These are phyloP conservation scores for Fragaria vesca DNA, from an alignment of 306 rosid species.

Conservation along the genomic window DNA sequence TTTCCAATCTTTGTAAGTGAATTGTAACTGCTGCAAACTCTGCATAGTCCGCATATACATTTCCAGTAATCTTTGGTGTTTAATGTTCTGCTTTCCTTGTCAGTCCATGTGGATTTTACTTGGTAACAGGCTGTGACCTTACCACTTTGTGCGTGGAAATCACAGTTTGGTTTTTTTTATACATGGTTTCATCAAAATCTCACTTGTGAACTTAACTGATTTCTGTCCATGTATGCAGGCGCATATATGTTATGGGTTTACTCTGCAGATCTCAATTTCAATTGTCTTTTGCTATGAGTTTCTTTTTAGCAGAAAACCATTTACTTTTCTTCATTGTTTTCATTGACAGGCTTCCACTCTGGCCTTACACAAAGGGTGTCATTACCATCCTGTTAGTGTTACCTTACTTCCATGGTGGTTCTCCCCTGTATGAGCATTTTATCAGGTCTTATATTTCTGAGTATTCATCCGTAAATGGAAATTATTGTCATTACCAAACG, in stretches of 20 bases:
- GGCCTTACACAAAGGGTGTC: constrained; percentile 52
- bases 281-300: background rate
- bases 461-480: constrained; percentile 16
- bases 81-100: background rate
- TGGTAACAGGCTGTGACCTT: background rate
- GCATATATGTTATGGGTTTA: background rate
- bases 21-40: too few relatives aligned
- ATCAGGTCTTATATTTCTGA: constrained; percentile 28
- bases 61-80: constrained; percentile 1
- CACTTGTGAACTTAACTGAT: constrained; percentile 1
- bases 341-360: constrained; percentile 51
- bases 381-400: constrained; percentile 44
- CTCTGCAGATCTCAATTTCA: background rate
- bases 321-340: background rate
- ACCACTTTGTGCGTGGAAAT: background rate
- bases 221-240: background rate
- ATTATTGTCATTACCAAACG: constrained; percentile 19
- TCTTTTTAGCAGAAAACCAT: background rate
- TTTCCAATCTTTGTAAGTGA: too few relatives aligned
- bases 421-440: constrained; percentile 35
- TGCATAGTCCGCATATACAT: background rate
- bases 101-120: background rate
- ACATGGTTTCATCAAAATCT: background rate
- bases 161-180: background rate
- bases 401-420: constrained; percentile 49